Evolutionary conservation across 768 basidiomycete species (phyloP).

Genomic region (Daedaleopsis sinensis): DNA sequence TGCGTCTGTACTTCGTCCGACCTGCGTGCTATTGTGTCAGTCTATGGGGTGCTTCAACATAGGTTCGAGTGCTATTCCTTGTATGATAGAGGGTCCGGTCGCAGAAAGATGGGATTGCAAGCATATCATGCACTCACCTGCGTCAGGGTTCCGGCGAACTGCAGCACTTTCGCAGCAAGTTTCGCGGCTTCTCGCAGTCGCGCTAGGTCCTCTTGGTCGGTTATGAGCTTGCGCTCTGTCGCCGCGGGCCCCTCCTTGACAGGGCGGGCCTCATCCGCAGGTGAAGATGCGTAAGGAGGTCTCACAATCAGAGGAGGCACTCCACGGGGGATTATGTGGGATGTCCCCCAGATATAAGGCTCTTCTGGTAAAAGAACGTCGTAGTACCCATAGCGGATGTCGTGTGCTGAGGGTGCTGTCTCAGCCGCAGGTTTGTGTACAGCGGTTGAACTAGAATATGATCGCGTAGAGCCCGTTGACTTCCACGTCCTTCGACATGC

Average conservation of each 20-base stretch:
- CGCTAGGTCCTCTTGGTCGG: constrained; percentile 15
- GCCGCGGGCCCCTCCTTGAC: not conserved
- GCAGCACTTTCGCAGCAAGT: constrained; percentile 24
- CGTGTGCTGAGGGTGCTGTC: constrained; percentile 18
- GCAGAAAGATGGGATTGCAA: not conserved
- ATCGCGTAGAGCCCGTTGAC: not conserved
- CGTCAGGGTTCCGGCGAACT: constrained; percentile 24
- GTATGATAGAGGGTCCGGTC: not conserved
- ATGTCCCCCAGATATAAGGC: constrained; percentile 64
- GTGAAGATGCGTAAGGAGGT: constrained; percentile 45
- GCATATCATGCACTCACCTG: constrained; percentile 20
- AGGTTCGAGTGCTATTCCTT: not conserved
- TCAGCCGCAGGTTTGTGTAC: not conserved
- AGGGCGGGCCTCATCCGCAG: not conserved
- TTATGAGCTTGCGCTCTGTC: constrained; percentile 7
- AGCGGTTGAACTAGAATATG: not conserved
- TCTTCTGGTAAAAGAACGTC: constrained; percentile 66
- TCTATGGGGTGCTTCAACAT: not conserved
- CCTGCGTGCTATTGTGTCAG: constrained; percentile 38
- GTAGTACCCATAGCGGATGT: constrained; percentile 50
- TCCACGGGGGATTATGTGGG: constrained; percentile 56
- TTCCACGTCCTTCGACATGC: not conserved
- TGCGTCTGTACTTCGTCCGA: constrained; percentile 70
- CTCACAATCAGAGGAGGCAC: constrained; percentile 59
- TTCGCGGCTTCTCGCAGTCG: constrained; percentile 23